Evolutionary conservation across 768 basidiomycete genomes (phyloP), one percentile per base, ranked within the genome.

Genomic region (Crassisporium funariophilum): DNA sequence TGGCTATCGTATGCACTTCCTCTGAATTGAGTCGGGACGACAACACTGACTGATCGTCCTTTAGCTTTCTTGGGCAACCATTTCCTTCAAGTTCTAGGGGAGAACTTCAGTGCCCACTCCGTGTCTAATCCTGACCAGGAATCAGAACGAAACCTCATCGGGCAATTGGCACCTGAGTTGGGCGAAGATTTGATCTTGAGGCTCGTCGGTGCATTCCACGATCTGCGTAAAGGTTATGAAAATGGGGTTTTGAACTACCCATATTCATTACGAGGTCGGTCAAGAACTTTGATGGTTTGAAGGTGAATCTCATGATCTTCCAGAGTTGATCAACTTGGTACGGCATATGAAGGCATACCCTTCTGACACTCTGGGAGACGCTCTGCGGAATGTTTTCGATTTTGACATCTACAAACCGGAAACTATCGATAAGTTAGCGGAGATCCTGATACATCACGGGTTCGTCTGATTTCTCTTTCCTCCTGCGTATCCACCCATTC

Each of bases 1-100:
- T 23, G 83, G 83, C 9, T 86, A 85, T 70, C 83, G 83, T 85
- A 55, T 52, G 78, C 50, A 15, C 10, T 46, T 34, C 20, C n/a
- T 22, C 43, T 41, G 6, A 12, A 40, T 11, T 16, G 4, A 1
- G 17, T 31, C 7, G 19, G 5, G 4, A 35, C 36, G 38, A 35
- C 40, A 10, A 10, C 10, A n/a, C 19, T 37, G 11, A 29, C 16
- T 17, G 31, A 31, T 20, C 15, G 11, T 21, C 20, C 44, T 13
- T 11, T 42, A 86, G 84, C 84, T 1, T 86, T 86, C 75, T 69
- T 86, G 17, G 83, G 83, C 1, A 86, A 86, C 50, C 83, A 86
- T 58, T 86, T 86, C 68, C 64, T 85, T 16, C 83, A 86, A 54
- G 84, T 86, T 11, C 72, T 85, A 2, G 84, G 84, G 2, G 84